Evolutionary conservation across 768 basidiomycete species (phyloP).

Genomic region (Phanerochaete carnosa): DNA sequence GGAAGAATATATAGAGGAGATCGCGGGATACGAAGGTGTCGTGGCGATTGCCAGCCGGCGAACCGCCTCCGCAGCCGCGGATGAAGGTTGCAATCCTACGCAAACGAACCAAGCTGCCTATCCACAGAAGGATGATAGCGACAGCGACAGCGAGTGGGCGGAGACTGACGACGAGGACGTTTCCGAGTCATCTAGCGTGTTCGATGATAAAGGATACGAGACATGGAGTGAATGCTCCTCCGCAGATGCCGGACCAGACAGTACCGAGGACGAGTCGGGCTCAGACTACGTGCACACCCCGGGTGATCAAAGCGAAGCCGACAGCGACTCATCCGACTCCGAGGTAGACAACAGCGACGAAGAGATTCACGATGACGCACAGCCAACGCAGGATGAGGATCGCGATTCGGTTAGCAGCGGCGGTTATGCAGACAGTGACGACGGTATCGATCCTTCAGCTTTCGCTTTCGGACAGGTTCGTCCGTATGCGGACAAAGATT

Average conservation of each 20-base stretch:
- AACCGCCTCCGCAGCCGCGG: background rate
- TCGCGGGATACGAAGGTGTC: background rate
- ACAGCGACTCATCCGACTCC: background rate
- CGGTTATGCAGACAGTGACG: background rate
- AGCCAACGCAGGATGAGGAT: no score
- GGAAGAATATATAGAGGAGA: constrained; percentile 8
- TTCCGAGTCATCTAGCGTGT: background rate
- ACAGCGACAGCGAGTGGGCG: background rate
- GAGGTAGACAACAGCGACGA: background rate
- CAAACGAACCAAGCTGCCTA: no score
- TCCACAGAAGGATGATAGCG: no score
- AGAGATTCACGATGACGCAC: no score
- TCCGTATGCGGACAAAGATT: background rate
- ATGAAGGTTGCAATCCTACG: no score
- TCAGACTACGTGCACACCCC: background rate
- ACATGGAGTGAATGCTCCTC: constrained; percentile 9
- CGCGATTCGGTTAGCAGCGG: no score
- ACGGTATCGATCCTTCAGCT: background rate
- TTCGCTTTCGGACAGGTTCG: background rate
- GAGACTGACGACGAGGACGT: background rate
- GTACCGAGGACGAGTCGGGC: background rate
- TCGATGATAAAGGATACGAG: constrained; percentile 1
- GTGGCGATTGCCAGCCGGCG: constrained; percentile 1
- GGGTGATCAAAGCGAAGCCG: background rate
- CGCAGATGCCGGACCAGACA: background rate